Evolutionary conservation across 2,329 filamentous ascomycete species (phyloP).

Genomic region (Exophiala lecanii-corni): DNA sequence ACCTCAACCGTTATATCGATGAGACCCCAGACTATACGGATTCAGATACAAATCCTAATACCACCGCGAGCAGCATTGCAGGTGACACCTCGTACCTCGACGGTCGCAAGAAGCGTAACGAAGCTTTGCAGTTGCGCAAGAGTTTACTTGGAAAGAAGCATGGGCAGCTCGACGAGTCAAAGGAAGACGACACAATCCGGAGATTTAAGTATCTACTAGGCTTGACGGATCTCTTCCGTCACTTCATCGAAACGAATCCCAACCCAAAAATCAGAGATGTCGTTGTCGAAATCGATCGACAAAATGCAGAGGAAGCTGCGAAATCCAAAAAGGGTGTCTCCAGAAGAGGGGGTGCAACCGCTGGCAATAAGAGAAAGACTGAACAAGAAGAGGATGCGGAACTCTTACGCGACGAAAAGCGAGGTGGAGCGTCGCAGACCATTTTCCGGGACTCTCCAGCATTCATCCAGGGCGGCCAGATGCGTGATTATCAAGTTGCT

Average conservation of each 20-base stretch:
- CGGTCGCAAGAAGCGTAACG: constrained; percentile 78
- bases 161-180: constrained; percentile 83
- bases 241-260: constrained; percentile 97
- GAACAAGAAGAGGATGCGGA: constrained; percentile 98
- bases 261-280: constrained; percentile 92
- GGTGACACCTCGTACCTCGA: constrained; percentile 66
- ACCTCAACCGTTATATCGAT: constrained; percentile 40
- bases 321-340: constrained; percentile 68
- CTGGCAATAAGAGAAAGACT: constrained; percentile 75
- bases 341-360: constrained; percentile 75
- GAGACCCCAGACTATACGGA: constrained; percentile 63
- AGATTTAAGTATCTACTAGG: constrained; percentile 93
- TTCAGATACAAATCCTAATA: constrained; percentile 62
- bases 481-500: constrained; percentile 95
- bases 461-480: constrained; percentile 77
- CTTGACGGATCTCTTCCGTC: constrained; percentile 91
- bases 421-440: constrained; percentile 76
- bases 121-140: constrained; percentile 83
- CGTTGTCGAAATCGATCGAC: constrained; percentile 88
- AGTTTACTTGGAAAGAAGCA: constrained; percentile 95
- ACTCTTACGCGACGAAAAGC: constrained; percentile 76
- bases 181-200: constrained; percentile 93
- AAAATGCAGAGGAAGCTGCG: constrained; percentile 69
- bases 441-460: constrained; percentile 89
- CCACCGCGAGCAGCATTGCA: constrained; percentile 74